phyloP scores from a whole-genome alignment of 768 basidiomycete species.

The Galerina sulciceps region DNA sequence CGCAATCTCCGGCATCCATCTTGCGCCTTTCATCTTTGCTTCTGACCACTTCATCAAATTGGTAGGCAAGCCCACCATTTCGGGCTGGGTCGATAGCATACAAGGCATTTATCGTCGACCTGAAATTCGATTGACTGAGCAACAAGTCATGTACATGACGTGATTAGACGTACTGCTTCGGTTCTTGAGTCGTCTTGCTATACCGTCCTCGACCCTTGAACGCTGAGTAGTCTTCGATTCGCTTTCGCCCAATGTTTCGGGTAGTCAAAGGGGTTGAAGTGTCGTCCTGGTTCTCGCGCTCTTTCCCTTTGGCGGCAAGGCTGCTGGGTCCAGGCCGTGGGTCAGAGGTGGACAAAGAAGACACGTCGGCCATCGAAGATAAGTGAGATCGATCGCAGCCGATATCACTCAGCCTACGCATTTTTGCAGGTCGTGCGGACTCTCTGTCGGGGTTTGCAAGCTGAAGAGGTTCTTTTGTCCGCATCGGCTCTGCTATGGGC shows the following conservation, averaged over 20 bases:
- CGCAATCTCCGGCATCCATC: slow-evolving; percentile 81
- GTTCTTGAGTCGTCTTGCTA: slow-evolving; percentile 34
- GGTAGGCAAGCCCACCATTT: slow-evolving; percentile 69
- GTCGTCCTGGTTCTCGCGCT: slow-evolving; percentile 11
- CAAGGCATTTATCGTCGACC: slow-evolving; percentile 58
- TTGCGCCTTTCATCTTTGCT: slow-evolving; percentile 61
- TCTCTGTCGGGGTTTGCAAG: neutral
- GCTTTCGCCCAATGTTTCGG: slow-evolving; percentile 23
- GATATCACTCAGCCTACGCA: slow-evolving; percentile 20
- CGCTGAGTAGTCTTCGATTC: slow-evolving; percentile 43
- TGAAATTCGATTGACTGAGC: neutral
- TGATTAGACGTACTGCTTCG: slow-evolving; percentile 28
- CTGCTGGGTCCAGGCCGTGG: neutral
- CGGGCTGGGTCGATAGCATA: slow-evolving; percentile 68
- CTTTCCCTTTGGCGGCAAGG: slow-evolving; percentile 23
- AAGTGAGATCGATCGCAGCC: neutral
- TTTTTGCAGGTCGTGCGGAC: slow-evolving; percentile 13
- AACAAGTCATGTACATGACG: neutral
- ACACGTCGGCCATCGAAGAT: neutral
- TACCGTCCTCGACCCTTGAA: slow-evolving; percentile 69
- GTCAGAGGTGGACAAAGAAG: slow-evolving; percentile 1
- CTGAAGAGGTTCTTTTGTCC: neutral
- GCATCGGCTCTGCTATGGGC: neutral
- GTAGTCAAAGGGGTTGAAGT: slow-evolving; percentile 26
- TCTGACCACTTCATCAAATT: slow-evolving; percentile 81